phyloP scores from a whole-genome alignment of 78 protist genomes.

The Bodo saltans region DNA sequence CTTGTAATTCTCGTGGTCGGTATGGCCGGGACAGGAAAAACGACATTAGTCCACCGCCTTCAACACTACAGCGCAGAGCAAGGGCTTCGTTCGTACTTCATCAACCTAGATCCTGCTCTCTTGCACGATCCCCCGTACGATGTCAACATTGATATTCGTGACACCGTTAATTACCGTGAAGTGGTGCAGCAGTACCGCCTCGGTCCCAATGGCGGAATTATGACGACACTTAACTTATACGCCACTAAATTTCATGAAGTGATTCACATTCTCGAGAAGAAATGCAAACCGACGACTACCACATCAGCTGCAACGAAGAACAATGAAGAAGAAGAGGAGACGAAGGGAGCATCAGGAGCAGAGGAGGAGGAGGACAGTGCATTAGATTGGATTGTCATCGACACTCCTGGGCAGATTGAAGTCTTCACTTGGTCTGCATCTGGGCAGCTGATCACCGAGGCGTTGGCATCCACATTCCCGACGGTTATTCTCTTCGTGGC shows the following conservation, averaged over 20 bases:
- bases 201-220: constrained; percentile 98
- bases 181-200: constrained; percentile 92
- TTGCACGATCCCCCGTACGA: constrained; percentile 63
- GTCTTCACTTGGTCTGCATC: constrained; percentile 97
- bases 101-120: constrained; percentile 94
- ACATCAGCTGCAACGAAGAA: background rate
- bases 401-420: constrained; percentile 98
- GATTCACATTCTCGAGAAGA: constrained; percentile 57
- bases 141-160: constrained; percentile 95
- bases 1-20: constrained; percentile 80
- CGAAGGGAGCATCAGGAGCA: background rate
- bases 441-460: constrained; percentile 85
- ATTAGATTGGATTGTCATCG: constrained; percentile 64
- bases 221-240: constrained; percentile 92
- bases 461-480: constrained; percentile 84
- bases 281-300: no score
- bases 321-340: background rate
- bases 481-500: constrained; percentile 84
- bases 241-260: constrained; percentile 90
- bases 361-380: no score
- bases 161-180: constrained; percentile 91
- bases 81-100: constrained; percentile 57
- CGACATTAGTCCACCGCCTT: constrained; percentile 78
- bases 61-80: constrained; percentile 49
- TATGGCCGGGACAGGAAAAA: constrained; percentile 98